Evolutionary conservation across 2,329 filamentous ascomycete genomes (phyloP).

Genomic region (Xylaria sp.): DNA sequence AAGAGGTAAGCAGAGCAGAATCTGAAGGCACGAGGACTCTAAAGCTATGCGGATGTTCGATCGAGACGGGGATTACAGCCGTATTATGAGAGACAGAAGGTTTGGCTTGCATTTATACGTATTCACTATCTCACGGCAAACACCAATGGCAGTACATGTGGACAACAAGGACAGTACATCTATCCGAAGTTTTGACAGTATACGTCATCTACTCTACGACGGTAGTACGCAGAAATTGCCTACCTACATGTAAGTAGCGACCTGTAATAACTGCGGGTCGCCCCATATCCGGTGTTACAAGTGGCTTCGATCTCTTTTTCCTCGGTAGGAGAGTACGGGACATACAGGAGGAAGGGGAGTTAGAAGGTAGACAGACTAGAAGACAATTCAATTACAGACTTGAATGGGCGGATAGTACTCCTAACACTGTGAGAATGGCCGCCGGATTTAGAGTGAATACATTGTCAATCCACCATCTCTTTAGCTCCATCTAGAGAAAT

Average conservation of each 20-base stretch:
- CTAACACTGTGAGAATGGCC: not conserved
- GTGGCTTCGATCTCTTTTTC: not conserved
- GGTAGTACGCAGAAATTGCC: slow-evolving; percentile 7
- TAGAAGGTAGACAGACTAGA: not conserved
- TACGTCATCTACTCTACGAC: slow-evolving; percentile 32
- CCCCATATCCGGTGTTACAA: slow-evolving; percentile 21
- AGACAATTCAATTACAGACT: slow-evolving; percentile 11
- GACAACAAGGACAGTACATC: slow-evolving; percentile 17
- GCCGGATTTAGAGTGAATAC: not conserved
- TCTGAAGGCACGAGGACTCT: slow-evolving; percentile 16
- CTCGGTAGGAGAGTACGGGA: not conserved
- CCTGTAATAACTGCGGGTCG: slow-evolving; percentile 29
- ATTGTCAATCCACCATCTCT: not conserved
- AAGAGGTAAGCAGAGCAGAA: slow-evolving; percentile 5
- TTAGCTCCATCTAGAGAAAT: not conserved
- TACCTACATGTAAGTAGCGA: slow-evolving; percentile 19
- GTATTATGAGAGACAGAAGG: slow-evolving; percentile 20
- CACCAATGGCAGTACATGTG: not conserved
- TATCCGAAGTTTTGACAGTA: slow-evolving; percentile 3
- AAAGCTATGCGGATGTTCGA: slow-evolving; percentile 3
- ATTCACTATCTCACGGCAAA: not conserved
- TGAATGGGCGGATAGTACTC: not conserved
- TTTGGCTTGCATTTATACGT: slow-evolving; percentile 8
- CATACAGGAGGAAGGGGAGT: not conserved
- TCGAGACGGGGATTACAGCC: slow-evolving; percentile 29